These are phyloP conservation scores for Teunomyces pallodes DNA, from an alignment of 805 yeast genomes.

Conservation along the genomic window DNA sequence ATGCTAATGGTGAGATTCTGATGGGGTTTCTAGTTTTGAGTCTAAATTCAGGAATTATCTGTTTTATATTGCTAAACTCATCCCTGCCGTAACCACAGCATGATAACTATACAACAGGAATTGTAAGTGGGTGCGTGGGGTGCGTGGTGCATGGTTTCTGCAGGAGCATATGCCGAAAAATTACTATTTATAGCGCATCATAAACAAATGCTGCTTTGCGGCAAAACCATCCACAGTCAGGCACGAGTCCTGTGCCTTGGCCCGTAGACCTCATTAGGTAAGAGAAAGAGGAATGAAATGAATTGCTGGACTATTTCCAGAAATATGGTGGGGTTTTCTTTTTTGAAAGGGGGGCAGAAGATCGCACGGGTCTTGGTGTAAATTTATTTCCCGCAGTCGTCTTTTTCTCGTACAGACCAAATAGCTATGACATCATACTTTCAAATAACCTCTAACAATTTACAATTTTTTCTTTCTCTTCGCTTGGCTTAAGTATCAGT, in stretches of 20 bases:
- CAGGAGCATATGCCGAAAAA: not conserved
- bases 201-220: not conserved
- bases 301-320: too few species aligned
- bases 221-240: not conserved
- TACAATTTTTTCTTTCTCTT: too few species aligned
- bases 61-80: not conserved
- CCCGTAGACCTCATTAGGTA: too few species aligned
- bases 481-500: not conserved
- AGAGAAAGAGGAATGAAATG: too few species aligned
- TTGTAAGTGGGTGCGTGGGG: conserved; percentile 1
- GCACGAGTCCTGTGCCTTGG: too few species aligned
- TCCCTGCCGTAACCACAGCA: not conserved
- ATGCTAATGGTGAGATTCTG: too few species aligned
- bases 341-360: too few species aligned
- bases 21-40: not conserved
- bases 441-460: not conserved
- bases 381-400: too few species aligned
- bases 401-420: too few species aligned
- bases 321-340: too few species aligned
- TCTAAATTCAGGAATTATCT: too few species aligned
- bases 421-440: not conserved
- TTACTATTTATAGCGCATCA: not conserved
- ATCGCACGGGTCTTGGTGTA: too few species aligned
- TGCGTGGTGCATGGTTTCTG: not conserved
- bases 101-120: not conserved